Base-by-base conservation (phyloP, 2,329 filamentous ascomycete species). In the Colletotrichum sp. region DNA sequence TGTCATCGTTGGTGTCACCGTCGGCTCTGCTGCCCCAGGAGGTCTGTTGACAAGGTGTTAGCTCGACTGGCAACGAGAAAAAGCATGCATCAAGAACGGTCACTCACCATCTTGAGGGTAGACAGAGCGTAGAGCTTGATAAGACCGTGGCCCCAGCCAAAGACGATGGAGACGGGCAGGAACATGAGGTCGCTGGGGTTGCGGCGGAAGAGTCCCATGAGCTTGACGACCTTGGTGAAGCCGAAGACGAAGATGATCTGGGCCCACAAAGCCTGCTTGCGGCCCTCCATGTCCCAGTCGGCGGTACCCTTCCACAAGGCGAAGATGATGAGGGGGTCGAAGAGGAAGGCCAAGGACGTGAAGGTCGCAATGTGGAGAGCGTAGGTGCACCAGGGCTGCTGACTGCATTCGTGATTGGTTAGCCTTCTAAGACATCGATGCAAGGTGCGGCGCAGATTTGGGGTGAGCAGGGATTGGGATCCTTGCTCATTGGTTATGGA, bases 11-110 rank as follows among this genome's bases (percentile, higher is more conserved):
- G 79, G 94, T 91, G 85, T 98, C 96, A 82, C 95, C 96, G 80
- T 97, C 96, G 80, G 95, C 95, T 85, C 96, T 94, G 86, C 95
- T 98, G 82, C 96, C 96, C 96, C 96, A 98, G 68, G 96, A 96
- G 60, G 96, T 98, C 96, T 98, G 82, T 74, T 63, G 32, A 57
- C 67, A 72, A 25, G 39, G 69, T 48, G 63, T 68, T 27, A 72
- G 32, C n/a, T 59, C 25, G 16, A 25, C 30, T 48, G 32, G 5
- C 28, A 8, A 11, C 3, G 13, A 61, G 27, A 44, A 36, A 8
- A 28, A 27, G 15, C n/a, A 44, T 64, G 22, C 32, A 27, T 6
- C 34, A 64, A 64, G 22, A 44, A 6, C 39, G 36, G 11, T n/a
- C 28, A 88, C 93, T 86, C 91, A 98, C 95, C 91, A 94, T 93